Evolutionary conservation across 2,329 filamentous ascomycete species (phyloP).

Genomic region (Lecanosticta acicola): DNA sequence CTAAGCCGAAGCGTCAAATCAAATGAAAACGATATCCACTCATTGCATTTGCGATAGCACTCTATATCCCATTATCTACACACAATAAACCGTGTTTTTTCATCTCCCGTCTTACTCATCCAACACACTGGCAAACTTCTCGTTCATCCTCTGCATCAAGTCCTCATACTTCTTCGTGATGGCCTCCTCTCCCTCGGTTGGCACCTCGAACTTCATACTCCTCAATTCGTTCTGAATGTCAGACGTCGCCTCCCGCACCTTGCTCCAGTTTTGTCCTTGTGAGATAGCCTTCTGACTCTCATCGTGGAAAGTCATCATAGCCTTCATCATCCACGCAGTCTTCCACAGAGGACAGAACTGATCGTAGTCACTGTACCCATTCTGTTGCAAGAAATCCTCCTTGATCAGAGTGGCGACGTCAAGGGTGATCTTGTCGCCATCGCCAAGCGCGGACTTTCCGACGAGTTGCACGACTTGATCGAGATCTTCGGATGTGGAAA

Average conservation of each 20-base stretch:
- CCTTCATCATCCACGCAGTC: constrained; percentile 99
- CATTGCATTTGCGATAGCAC: too few relatives aligned
- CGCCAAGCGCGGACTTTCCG: constrained; percentile 91
- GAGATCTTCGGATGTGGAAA: constrained; percentile 92
- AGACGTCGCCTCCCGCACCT: constrained; percentile 82
- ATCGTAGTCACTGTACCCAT: constrained; percentile 98
- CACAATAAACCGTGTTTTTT: too few relatives aligned
- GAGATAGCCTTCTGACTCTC: constrained; percentile 92
- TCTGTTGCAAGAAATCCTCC: constrained; percentile 98
- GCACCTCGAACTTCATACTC: constrained; percentile 95
- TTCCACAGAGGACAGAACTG: constrained; percentile 99
- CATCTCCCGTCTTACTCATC: constrained; percentile 95
- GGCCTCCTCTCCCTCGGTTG: constrained; percentile 72
- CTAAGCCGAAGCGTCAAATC: too few relatives aligned
- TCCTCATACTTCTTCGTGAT: constrained; percentile 92
- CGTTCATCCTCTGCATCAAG: constrained; percentile 83
- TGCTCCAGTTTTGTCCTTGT: constrained; percentile 85
- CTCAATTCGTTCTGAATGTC: constrained; percentile 81
- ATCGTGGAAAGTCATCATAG: constrained; percentile 96
- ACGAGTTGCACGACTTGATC: constrained; percentile 98
- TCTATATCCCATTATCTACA: not conserved
- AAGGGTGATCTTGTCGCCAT: constrained; percentile 96
- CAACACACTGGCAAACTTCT: constrained; percentile 93
- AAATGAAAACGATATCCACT: too few relatives aligned
- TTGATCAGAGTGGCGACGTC: constrained; percentile 89